phyloP scores from a whole-genome alignment of 2,329 filamentous ascomycete genomes.

The Hymenoscyphus albidus region DNA sequence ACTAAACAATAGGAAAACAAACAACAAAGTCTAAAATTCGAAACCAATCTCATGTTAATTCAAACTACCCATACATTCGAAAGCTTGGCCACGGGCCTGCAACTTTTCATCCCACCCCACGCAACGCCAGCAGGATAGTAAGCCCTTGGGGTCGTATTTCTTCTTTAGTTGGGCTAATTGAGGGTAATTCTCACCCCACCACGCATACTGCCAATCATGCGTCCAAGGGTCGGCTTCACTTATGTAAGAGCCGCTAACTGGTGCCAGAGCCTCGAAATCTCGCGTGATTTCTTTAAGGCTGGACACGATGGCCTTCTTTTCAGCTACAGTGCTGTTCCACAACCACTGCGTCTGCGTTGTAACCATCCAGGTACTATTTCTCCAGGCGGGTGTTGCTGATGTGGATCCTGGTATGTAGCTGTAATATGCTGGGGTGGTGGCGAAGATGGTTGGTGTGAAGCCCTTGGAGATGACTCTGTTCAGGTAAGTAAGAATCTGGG shows the following conservation, averaged over 20 bases:
- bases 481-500: too few relatives aligned
- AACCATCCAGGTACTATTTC: conserved; percentile 1
- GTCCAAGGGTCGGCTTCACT: neutral
- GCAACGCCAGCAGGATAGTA: neutral
- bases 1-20: too few relatives aligned
- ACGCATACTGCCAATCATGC: neutral
- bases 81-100: too few relatives aligned
- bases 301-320: neutral
- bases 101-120: neutral
- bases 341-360: neutral
- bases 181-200: neutral
- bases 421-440: neutral
- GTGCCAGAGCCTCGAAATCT: neutral
- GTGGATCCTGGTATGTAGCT: neutral
- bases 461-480: too few relatives aligned
- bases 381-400: neutral
- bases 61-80: too few relatives aligned
- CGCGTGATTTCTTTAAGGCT: neutral
- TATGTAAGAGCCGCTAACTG: neutral
- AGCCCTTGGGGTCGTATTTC: neutral
- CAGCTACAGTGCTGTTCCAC: neutral
- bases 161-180: neutral
- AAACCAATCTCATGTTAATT: too few relatives aligned
- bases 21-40: too few relatives aligned
- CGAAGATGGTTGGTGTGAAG: too few relatives aligned